These are phyloP conservation scores for Scutellaria barbata DNA, from an alignment of 257 asterid genomes.

Conservation along the genomic window DNA sequence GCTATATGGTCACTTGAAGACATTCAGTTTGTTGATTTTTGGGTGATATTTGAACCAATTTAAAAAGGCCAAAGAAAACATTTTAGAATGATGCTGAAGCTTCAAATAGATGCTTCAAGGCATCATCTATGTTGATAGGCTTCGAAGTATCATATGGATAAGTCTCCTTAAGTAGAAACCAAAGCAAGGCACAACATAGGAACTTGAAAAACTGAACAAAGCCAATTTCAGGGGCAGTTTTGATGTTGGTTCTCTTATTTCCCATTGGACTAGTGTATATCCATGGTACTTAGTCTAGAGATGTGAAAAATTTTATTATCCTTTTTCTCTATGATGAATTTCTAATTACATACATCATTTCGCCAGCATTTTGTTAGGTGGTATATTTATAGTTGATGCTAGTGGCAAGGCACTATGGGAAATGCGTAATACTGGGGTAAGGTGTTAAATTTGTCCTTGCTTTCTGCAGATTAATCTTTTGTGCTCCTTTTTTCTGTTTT, in stretches of 20 bases:
- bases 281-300: too few relatives aligned
- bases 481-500: neutral
- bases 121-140: neutral
- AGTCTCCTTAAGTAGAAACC: neutral
- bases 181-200: neutral
- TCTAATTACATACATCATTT: conserved; percentile 29
- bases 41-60: neutral
- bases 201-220: too few relatives aligned
- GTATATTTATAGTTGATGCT: conserved; percentile 54
- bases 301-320: neutral
- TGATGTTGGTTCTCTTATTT: too few relatives aligned
- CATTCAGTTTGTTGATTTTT: neutral
- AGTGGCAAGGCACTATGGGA: conserved; percentile 75
- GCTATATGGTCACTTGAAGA: neutral
- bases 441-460: conserved; percentile 17
- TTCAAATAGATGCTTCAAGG: neutral
- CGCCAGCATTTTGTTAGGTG: conserved; percentile 71
- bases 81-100: neutral
- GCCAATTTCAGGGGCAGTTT: too few relatives aligned
- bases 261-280: too few relatives aligned
- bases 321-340: neutral
- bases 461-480: neutral
- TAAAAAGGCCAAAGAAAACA: neutral
- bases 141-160: neutral
- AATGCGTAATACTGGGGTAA: conserved; percentile 78